phyloP scores from a whole-genome alignment of 2,329 filamentous ascomycete genomes.

The Cladophialophora exuberans region DNA sequence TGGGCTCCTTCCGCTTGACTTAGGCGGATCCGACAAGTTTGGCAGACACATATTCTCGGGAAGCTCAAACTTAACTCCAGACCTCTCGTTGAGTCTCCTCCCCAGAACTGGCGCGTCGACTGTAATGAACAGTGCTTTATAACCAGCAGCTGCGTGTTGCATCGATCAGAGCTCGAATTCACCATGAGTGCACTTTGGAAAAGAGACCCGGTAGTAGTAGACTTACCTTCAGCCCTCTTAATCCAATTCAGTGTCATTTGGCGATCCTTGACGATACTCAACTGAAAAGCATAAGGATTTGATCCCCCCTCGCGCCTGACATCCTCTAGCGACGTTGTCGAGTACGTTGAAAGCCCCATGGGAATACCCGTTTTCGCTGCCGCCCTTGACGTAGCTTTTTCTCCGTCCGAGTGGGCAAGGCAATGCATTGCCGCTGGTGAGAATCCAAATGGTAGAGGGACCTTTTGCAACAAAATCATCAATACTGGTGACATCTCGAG shows the following conservation, averaged over 20 bases:
- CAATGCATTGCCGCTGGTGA: slow-evolving; percentile 58
- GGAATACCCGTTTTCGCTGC: slow-evolving; percentile 46
- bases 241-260: slow-evolving; percentile 36
- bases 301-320: slow-evolving; percentile 46
- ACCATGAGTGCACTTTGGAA: too few species aligned
- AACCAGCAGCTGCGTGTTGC: slow-evolving; percentile 50
- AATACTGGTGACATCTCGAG: too few species aligned
- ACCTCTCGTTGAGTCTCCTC: slow-evolving; percentile 55
- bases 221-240: slow-evolving; percentile 37
- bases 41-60: slow-evolving; percentile 50
- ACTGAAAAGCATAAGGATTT: slow-evolving; percentile 57
- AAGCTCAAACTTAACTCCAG: slow-evolving; percentile 46
- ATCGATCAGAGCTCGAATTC: too few species aligned
- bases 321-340: slow-evolving; percentile 51
- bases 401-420: slow-evolving; percentile 57
- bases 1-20: background rate
- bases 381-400: slow-evolving; percentile 53
- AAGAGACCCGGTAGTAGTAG: too few species aligned
- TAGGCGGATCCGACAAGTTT: slow-evolving; percentile 39
- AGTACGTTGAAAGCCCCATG: slow-evolving; percentile 54
- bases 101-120: slow-evolving; percentile 60
- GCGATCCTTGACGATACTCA: slow-evolving; percentile 57
- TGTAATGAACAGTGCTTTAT: slow-evolving; percentile 58
- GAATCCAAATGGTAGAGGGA: slow-evolving; percentile 57
- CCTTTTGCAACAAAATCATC: slow-evolving; percentile 34